phyloP scores from a whole-genome alignment of 768 basidiomycete genomes.

The Lactarius hatsudake region DNA sequence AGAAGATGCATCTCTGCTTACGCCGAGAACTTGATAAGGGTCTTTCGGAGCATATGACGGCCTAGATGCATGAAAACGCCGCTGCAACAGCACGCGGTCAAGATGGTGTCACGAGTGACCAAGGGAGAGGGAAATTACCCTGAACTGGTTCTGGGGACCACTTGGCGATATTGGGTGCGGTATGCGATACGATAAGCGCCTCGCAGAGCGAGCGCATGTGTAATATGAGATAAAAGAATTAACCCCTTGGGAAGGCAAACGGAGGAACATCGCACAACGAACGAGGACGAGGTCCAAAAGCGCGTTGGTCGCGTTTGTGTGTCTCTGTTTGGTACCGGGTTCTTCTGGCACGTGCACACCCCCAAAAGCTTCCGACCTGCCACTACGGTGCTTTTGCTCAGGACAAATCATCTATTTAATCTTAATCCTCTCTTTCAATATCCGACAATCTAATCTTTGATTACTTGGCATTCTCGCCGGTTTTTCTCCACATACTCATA shows the following conservation, averaged over 20 bases:
- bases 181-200: conserved; percentile 8
- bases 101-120: conserved; percentile 9
- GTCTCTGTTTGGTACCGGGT: conserved; percentile 6
- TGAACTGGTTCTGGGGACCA: conserved; percentile 17
- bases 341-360: neutral
- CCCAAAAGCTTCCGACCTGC: neutral
- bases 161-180: conserved; percentile 10
- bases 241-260: conserved; percentile 36
- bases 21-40: conserved; percentile 90
- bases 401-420: neutral
- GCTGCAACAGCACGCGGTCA: conserved; percentile 43
- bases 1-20: conserved; percentile 74
- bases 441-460: conserved; percentile 2
- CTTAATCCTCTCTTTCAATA: neutral
- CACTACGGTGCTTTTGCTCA: neutral
- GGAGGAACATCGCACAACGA: conserved; percentile 44
- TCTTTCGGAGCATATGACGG: conserved; percentile 59
- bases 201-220: conserved; percentile 46
- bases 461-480: neutral
- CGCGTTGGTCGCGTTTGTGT: conserved; percentile 11
- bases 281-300: conserved; percentile 5
- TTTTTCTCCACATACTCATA: neutral
- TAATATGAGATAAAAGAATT: conserved; percentile 44
- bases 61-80: conserved; percentile 69
- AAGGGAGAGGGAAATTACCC: conserved; percentile 15